Conservation (phyloP, 306 rosid species). For the Ceratonia siliqua region DNA sequence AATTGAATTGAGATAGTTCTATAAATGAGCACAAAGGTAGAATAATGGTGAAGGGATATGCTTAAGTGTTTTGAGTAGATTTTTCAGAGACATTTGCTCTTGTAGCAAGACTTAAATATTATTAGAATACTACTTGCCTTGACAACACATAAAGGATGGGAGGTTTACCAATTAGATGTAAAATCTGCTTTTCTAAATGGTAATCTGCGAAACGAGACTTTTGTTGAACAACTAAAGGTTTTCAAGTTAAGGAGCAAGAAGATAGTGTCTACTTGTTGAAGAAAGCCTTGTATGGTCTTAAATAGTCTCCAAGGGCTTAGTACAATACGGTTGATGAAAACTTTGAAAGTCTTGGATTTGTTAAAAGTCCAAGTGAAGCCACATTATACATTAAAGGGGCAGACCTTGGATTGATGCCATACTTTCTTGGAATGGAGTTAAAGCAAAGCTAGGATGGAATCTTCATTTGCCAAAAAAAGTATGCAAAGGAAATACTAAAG, state of each 20-base stretch:
- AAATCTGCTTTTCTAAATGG: no score
- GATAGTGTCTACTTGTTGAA: not conserved
- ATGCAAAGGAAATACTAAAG: not conserved
- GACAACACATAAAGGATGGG: no score
- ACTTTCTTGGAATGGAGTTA: not conserved
- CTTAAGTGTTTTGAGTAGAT: no score
- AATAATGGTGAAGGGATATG: no score
- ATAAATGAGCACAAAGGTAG: no score
- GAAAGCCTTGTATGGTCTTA: not conserved
- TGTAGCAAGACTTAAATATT: no score
- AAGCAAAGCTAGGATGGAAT: not conserved
- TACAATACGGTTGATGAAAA: not conserved
- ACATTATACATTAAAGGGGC: not conserved
- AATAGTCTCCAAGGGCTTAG: not conserved
- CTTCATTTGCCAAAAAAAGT: not conserved
- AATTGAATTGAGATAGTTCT: no score
- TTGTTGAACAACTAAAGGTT: not conserved
- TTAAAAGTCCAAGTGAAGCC: not conserved
- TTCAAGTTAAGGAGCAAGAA: not conserved
- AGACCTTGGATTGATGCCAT: not conserved
- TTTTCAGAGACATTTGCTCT: no score
- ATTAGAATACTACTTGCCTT: no score
- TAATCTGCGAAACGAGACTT: not conserved
- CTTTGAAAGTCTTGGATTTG: not conserved
- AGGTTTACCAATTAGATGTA: no score